Conservation (phyloP, 2,329 filamentous ascomycete genomes). For the Escovopsis sp. region DNA sequence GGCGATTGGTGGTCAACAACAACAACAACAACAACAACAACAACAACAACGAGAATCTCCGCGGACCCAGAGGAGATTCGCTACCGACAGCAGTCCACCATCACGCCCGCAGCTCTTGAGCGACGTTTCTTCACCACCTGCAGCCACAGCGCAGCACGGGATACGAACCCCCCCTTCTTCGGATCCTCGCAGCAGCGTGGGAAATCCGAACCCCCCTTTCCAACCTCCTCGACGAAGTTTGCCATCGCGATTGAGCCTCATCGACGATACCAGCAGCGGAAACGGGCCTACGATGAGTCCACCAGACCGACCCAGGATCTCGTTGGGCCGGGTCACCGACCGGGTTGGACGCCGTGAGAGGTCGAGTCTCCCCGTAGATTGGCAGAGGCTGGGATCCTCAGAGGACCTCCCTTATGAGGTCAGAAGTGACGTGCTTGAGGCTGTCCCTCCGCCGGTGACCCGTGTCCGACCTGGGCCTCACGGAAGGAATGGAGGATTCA, state of each 20-base stretch:
- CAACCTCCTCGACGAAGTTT: not conserved
- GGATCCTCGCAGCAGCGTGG: conserved; percentile 6
- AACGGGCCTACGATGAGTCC: not conserved
- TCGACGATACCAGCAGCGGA: not conserved
- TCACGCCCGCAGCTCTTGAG: not conserved
- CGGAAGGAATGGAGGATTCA: too few species aligned
- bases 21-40: not conserved
- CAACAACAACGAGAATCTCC: not conserved
- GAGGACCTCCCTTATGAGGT: too few species aligned
- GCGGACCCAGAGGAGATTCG: not conserved
- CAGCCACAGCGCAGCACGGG: not conserved
- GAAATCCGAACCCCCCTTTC: conserved; percentile 1
- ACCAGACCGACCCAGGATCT: not conserved
- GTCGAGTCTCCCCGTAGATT: not conserved
- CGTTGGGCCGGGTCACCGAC: not conserved
- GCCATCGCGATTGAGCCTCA: not conserved
- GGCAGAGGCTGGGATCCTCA: not conserved
- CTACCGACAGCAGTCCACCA: not conserved
- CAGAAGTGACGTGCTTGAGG: too few species aligned
- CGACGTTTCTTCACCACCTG: not conserved
- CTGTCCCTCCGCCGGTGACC: too few species aligned
- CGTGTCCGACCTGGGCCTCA: too few species aligned
- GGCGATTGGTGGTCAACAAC: not conserved
- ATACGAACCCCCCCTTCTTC: conserved; percentile 15
- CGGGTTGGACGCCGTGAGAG: not conserved